Evolutionary conservation across 116 monocot species (phyloP).

Genomic region (Thalassia testudinum): DNA sequence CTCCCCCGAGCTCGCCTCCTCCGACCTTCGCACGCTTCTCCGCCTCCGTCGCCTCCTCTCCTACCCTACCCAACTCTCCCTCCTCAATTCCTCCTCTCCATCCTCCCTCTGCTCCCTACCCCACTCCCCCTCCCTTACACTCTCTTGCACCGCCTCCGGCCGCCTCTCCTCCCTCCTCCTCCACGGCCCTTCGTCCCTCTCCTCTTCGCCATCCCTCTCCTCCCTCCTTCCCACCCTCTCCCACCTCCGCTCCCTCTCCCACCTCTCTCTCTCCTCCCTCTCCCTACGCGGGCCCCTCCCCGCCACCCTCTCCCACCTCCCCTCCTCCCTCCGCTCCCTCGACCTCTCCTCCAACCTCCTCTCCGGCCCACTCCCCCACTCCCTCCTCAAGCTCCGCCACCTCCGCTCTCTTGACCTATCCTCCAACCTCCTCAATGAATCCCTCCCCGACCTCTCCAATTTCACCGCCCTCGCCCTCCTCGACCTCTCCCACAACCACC

Average conservation of each 20-base stretch:
- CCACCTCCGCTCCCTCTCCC: constrained; percentile 56
- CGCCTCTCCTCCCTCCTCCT: constrained; percentile 24
- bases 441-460: constrained; percentile 24
- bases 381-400: constrained; percentile 32
- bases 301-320: constrained; percentile 49
- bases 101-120: constrained; percentile 15
- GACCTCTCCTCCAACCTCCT: constrained; percentile 51
- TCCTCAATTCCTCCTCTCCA: constrained; percentile 3
- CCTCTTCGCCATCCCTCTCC: background rate
- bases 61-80: constrained; percentile 16
- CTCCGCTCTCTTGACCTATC: constrained; percentile 67
- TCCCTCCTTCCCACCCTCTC: constrained; percentile 11
- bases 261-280: constrained; percentile 60
- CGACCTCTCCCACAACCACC: constrained; percentile 35
- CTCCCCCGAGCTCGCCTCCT: constrained; percentile 18
- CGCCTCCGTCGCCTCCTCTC: constrained; percentile 28
- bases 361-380: constrained; percentile 41
- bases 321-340: constrained; percentile 60
- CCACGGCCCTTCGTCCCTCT: constrained; percentile 34
- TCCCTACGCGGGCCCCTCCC: constrained; percentile 56
- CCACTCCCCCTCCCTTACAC: constrained; percentile 5
- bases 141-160: constrained; percentile 10
- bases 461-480: constrained; percentile 35
- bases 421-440: constrained; percentile 31
- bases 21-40: constrained; percentile 26